Evolutionary conservation across 371 early-diverging fungal species (phyloP), one percentile per base, ranked within the genome.

Genomic region (Mortierella sp.): DNA sequence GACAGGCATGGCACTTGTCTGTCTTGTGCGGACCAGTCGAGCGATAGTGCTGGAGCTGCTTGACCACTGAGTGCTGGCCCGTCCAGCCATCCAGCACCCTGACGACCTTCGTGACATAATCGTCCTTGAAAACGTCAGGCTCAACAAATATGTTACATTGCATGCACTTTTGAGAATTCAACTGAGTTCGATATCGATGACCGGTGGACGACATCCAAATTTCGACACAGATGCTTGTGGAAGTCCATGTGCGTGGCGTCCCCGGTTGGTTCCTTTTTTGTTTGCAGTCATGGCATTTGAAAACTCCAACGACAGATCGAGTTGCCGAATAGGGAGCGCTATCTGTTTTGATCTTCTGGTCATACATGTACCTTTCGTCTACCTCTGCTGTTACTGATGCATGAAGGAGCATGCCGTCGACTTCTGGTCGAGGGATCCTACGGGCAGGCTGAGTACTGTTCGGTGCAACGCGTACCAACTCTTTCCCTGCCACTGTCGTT

Each of bases 71-170:
- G 37, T n/a, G 45, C 22, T 70, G 70, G 11, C 61, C 45, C 14
- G 70, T 58, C 70, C 61, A 70, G 0, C 24, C 6, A 61, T 70
- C 70, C 37, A 70, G 34, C 45, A 44, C 61, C 45, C 4, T 44
- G 58, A 70, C 61, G 24, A 70, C 45, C n/a, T 43, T 45, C 10
- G 70, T 61, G 34, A 70, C 70, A 45, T 70, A 70, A 34, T 70
- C 37, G 24, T 70, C 61, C 1, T 41, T 61, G 14, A 7, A 1
- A 11, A 43, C n/a, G 1, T 70, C 70, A 61, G 61, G 70, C 37
- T 70, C 61, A 0, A 61, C 45, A 44, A 31, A 13, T 34, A 0
- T 70, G 61, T n/a, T 0, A 61, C 70, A 70, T 44, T 6, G 45
- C 5, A 0, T 11, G 37, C 70, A 70, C 61, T 0, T 1, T 61